Conservation (phyloP, 257 asterid genomes). For the Ehretia macrophylla region DNA sequence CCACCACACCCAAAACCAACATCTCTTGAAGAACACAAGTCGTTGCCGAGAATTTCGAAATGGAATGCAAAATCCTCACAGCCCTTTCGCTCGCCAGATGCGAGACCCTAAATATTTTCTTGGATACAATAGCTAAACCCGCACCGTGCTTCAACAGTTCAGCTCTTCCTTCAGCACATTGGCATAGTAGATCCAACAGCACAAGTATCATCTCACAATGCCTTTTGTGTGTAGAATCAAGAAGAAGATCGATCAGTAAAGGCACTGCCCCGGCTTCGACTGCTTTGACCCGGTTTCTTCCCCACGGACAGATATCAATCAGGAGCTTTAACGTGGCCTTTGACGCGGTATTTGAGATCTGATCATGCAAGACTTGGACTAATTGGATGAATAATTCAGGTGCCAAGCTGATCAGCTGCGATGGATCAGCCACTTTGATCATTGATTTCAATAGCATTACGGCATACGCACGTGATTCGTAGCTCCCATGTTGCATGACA, state of each 20-base stretch:
- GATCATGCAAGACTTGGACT: conserved; percentile 37
- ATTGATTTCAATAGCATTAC: conserved; percentile 44
- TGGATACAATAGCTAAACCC: conserved; percentile 72
- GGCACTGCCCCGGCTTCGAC: conserved; percentile 50
- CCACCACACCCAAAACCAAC: conserved; percentile 67
- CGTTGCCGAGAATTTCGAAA: conserved; percentile 52
- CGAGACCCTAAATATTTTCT: conserved; percentile 80
- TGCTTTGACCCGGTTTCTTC: conserved; percentile 57
- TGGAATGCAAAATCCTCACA: conserved; percentile 55
- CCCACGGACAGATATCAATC: conserved; percentile 35
- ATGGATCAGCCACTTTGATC: conserved; percentile 38
- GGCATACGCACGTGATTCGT: conserved; percentile 57
- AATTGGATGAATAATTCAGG: conserved; percentile 39
- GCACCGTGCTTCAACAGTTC: conserved; percentile 66
- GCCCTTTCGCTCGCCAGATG: conserved; percentile 57
- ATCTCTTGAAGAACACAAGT: conserved; percentile 50
- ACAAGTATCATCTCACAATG: conserved; percentile 40
- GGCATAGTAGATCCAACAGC: conserved; percentile 58
- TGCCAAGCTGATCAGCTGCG: conserved; percentile 14
- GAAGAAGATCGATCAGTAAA: conserved; percentile 41
- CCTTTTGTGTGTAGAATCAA: conserved; percentile 42
- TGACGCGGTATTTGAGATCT: conserved; percentile 39
- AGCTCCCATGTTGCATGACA: conserved; percentile 51
- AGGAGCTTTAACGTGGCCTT: conserved; percentile 46
- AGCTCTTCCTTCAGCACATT: conserved; percentile 83